phyloP scores from a whole-genome alignment of 352 stramenopile species.

The Peronosclerospora sorghi region DNA sequence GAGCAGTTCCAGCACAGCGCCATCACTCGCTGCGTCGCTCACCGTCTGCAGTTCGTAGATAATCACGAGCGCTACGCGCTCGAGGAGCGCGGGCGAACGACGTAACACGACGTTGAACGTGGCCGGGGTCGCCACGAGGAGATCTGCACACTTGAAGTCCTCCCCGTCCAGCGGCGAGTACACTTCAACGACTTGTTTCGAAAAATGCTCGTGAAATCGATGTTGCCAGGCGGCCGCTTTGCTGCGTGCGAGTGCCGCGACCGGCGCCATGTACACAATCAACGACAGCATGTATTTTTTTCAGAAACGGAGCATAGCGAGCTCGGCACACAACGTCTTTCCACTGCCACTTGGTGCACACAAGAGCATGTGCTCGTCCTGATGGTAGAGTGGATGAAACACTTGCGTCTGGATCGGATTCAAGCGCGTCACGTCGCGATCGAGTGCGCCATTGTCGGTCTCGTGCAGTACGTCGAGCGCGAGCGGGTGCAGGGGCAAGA shows the following conservation, averaged over 20 bases:
- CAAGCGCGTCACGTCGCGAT: slow-evolving; percentile 84
- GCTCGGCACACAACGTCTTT: slow-evolving; percentile 95
- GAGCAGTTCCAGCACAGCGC: slow-evolving; percentile 88
- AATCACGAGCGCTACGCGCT: slow-evolving; percentile 84
- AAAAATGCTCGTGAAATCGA: slow-evolving; percentile 77
- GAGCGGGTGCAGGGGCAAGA: slow-evolving; percentile 93
- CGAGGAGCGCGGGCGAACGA: too few species aligned
- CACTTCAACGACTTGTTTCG: slow-evolving; percentile 92
- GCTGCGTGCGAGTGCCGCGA: slow-evolving; percentile 95
- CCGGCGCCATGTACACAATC: slow-evolving; percentile 96
- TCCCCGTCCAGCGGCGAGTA: too few species aligned
- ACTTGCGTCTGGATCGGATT: slow-evolving; percentile 96
- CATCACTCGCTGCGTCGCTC: slow-evolving; percentile 82
- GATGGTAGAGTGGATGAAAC: slow-evolving; percentile 96
- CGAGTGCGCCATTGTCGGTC: slow-evolving; percentile 86
- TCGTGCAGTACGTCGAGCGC: slow-evolving; percentile 89
- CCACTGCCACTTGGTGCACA: slow-evolving; percentile 94
- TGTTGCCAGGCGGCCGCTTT: slow-evolving; percentile 94
- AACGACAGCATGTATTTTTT: slow-evolving; percentile 38
- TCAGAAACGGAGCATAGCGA: slow-evolving; percentile 95
- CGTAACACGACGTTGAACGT: too few species aligned
- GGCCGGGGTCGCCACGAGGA: slow-evolving; percentile 97
- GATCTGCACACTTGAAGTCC: slow-evolving; percentile 86
- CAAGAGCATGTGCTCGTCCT: slow-evolving; percentile 91
- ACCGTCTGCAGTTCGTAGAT: slow-evolving; percentile 98